Conservation (phyloP, 805 yeast species). For the Pichia californica region DNA sequence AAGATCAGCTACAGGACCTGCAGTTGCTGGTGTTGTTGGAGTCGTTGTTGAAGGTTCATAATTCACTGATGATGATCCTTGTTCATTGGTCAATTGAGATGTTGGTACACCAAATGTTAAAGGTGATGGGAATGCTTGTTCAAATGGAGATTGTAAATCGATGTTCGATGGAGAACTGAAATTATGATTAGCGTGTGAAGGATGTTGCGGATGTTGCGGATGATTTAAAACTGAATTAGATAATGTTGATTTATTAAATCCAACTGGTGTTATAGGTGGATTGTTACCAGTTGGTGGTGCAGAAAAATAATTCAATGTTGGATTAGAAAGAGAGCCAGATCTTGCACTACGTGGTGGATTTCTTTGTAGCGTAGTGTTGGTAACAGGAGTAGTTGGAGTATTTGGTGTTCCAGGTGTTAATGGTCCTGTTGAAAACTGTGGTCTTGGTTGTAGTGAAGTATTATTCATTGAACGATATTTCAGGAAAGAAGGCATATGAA, state of each 20-base stretch:
- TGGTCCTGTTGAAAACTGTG: slow-evolving; percentile 4
- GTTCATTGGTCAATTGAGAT: neutral
- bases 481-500: slow-evolving; percentile 4
- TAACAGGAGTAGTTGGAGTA: slow-evolving; percentile 2
- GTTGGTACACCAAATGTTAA: neutral
- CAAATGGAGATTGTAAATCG: slow-evolving; percentile 11
- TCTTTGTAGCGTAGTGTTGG: neutral
- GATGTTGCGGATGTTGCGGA: slow-evolving; percentile 2
- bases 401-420: slow-evolving; percentile 5
- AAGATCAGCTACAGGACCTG: slow-evolving; percentile 15
- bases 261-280: too few relatives aligned
- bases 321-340: slow-evolving; percentile 5
- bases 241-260: too few relatives aligned
- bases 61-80: neutral
- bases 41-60: neutral
- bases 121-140: slow-evolving; percentile 6
- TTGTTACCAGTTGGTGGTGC: neutral
- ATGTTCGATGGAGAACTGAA: too few relatives aligned
- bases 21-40: neutral
- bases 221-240: neutral
- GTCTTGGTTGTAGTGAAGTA: slow-evolving; percentile 1
- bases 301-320: neutral
- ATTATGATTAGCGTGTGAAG: too few relatives aligned
- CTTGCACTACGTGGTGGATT: neutral
- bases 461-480: neutral